Base-by-base conservation (phyloP, 148 eudicot species). In the Vaccinium corymbosum region DNA sequence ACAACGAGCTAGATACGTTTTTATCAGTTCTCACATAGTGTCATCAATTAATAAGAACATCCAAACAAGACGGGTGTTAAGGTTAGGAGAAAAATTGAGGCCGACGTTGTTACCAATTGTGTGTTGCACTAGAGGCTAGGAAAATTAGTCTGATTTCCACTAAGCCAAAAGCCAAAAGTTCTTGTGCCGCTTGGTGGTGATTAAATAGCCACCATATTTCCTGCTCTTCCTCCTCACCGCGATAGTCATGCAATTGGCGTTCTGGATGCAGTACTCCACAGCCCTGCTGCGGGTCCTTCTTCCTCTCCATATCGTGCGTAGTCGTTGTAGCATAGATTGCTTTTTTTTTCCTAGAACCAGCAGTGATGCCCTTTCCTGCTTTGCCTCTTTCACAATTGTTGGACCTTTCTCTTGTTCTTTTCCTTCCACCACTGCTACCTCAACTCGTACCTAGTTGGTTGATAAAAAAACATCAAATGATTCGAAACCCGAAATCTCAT, bases 131-230 rank as follows among this genome's bases (percentile, higher is more conserved):
- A 38, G 42, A 4, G 59, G 59, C 19, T 55, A 12, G 59, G 19
- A 57, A 57, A 19, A 57, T 70, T 70, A 27, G 42, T 15, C 17
- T 1, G 9, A 7, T 50, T 76, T 50, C 80, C 3, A 17, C 57
- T 91, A 94, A 71, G 98, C 98, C 82, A 93, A 88, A 82, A 91
- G 95, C 98, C 98, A 95, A 78, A 95, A 95, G 25, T 93, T 90
- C 88, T 92, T 93, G 86, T 93, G 98, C 17, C 94, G 86, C 84
- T 93, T 92, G 14, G 97, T 93, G 75, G 95, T 93, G 79, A 95
- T 95, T 61, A 92, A 84, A 81, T 92, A 94, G 7, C 98, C 98
- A 13, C 98, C 98, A 80, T 87, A 84, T 87, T 92, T 92, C 53
- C 79, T 91, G 89, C 92, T 90, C 85, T 92, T 93, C 66, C 92